These are phyloP conservation scores for Isabelozyma heimii DNA, from an alignment of 805 yeast species.

Conservation along the genomic window DNA sequence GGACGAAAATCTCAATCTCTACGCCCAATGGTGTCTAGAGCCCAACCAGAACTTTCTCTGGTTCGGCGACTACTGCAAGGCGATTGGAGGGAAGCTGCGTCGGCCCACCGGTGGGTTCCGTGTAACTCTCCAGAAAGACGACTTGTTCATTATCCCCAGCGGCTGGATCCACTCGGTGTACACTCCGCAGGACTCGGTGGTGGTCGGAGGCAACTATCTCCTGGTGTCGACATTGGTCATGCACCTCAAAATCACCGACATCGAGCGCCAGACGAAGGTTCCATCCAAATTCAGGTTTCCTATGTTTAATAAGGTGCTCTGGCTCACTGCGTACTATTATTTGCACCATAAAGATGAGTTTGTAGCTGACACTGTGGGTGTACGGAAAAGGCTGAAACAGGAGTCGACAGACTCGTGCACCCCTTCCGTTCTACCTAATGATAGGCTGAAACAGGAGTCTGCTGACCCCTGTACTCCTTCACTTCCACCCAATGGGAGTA, in stretches of 20 bases:
- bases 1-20: conserved; percentile 52
- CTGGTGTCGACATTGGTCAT: conserved; percentile 60
- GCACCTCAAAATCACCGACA: conserved; percentile 58
- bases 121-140: conserved; percentile 59
- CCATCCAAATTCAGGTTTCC: conserved; percentile 80
- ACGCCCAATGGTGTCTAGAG: conserved; percentile 70
- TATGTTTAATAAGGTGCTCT: conserved; percentile 63
- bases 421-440: no score
- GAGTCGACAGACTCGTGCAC: no score
- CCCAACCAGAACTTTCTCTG: conserved; percentile 61
- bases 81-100: conserved; percentile 25
- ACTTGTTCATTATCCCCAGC: conserved; percentile 77
- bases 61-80: conserved; percentile 52
- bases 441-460: no score
- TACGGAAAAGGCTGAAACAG: no score
- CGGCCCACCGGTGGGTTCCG: conserved; percentile 45
- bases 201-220: conserved; percentile 85
- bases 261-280: conserved; percentile 70
- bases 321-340: conserved; percentile 59
- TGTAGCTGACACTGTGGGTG: conserved; percentile 5
- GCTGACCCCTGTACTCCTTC: no score
- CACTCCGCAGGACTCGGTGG: conserved; percentile 77
- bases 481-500: no score
- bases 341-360: conserved; percentile 22
- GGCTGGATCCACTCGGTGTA: conserved; percentile 93